phyloP scores from a whole-genome alignment of 164 flowering plant genomes.

The Protea cynaroides region DNA sequence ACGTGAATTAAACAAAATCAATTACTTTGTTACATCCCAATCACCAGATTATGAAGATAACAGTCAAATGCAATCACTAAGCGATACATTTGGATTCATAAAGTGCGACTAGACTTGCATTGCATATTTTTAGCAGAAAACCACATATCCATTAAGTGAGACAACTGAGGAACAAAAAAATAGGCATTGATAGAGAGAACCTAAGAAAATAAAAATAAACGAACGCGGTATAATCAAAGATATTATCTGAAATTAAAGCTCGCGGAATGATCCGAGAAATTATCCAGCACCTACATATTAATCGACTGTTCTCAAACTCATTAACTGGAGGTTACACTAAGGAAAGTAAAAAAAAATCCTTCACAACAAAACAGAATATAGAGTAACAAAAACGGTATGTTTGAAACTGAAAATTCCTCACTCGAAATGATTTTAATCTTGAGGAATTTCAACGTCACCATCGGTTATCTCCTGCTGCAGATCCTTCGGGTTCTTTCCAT shows the following conservation, averaged over 20 bases:
- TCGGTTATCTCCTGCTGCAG: conserved; percentile 28
- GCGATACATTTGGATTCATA: too few relatives aligned
- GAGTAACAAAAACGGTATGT: background rate
- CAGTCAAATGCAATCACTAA: too few relatives aligned
- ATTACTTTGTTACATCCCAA: too few relatives aligned
- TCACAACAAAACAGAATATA: too few relatives aligned
- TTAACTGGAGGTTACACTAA: background rate
- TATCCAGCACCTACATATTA: background rate
- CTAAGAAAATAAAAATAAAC: background rate
- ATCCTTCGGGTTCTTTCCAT: conserved; percentile 30
- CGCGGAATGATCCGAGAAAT: background rate
- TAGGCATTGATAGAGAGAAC: background rate
- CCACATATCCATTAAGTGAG: too few relatives aligned
- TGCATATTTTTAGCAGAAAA: too few relatives aligned
- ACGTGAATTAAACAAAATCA: too few relatives aligned
- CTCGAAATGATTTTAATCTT: conserved; percentile 6
- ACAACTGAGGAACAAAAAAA: background rate
- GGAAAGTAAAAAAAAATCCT: background rate
- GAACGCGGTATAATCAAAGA: background rate
- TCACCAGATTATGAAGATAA: too few relatives aligned
- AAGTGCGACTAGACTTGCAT: too few relatives aligned
- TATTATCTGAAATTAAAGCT: background rate
- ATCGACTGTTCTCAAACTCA: background rate
- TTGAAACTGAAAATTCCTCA: background rate
- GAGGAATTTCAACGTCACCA: conserved; percentile 18